Conservation (phyloP, 345 rosid species). For the Citrus sp. region DNA sequence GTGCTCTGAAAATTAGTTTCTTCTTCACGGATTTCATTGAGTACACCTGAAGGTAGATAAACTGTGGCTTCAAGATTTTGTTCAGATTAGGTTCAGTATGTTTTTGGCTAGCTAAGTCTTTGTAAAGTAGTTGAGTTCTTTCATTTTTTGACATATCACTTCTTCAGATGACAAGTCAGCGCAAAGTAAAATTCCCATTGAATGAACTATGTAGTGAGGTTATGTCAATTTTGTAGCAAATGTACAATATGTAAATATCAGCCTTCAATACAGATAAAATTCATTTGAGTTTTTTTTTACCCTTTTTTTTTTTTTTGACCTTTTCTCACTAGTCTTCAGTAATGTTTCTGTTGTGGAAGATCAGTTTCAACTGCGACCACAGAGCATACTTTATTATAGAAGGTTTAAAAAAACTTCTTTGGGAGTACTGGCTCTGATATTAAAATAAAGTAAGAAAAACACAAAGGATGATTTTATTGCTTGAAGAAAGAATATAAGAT, state of each 20-base stretch:
- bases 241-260: conserved; percentile 8
- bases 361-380: too few species aligned
- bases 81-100: background rate
- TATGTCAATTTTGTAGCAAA: conserved; percentile 12
- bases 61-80: background rate
- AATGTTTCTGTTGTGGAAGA: too few species aligned
- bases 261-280: background rate
- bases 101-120: background rate
- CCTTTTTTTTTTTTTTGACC: too few species aligned
- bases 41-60: background rate
- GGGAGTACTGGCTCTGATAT: too few species aligned
- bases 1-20: background rate
- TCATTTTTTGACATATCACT: background rate
- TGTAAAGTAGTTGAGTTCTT: conserved; percentile 2
- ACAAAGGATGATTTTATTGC: too few species aligned
- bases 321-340: too few species aligned
- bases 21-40: background rate
- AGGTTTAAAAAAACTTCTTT: too few species aligned
- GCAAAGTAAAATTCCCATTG: background rate
- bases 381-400: too few species aligned
- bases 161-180: background rate
- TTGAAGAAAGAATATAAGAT: too few species aligned
- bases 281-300: background rate
- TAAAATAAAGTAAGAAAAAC: too few species aligned
- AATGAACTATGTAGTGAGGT: background rate